These are phyloP conservation scores for Globisporangium uncinulatum DNA, from an alignment of 352 stramenopile genomes.

Conservation along the genomic window DNA sequence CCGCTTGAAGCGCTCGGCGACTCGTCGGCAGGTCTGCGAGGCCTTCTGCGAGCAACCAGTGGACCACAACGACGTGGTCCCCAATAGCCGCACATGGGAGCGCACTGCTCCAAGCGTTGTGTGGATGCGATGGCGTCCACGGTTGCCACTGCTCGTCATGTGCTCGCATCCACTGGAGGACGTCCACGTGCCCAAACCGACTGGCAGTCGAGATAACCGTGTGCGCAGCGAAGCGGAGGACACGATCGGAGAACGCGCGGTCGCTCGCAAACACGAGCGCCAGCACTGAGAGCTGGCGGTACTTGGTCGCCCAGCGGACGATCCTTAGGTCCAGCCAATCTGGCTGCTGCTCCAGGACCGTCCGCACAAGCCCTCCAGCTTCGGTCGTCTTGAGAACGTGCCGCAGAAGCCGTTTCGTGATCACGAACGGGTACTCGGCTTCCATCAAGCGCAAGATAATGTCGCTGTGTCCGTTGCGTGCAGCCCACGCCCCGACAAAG, in stretches of 20 bases:
- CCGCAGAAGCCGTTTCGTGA: background rate
- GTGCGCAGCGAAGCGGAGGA: background rate
- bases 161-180: conserved; percentile 3
- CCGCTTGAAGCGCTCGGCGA: background rate
- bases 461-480: background rate
- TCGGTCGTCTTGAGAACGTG: background rate
- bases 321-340: background rate
- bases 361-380: background rate
- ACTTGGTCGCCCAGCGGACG: background rate
- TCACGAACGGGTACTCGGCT: background rate
- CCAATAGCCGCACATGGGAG: background rate
- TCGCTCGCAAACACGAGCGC: background rate
- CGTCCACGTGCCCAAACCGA: background rate
- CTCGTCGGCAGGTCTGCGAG: background rate
- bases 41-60: background rate
- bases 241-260: background rate
- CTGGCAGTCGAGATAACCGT: conserved; percentile 1
- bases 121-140: background rate
- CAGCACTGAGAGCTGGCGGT: background rate
- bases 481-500: background rate
- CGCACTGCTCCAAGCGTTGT: background rate
- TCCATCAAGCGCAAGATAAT: background rate
- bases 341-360: conserved; percentile 1
- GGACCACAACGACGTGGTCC: background rate
- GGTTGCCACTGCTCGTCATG: background rate